Evolutionary conservation across 352 stramenopile genomes (phyloP), one percentile per base, ranked within the genome.

Genomic region (Stramenopiles sp.): DNA sequence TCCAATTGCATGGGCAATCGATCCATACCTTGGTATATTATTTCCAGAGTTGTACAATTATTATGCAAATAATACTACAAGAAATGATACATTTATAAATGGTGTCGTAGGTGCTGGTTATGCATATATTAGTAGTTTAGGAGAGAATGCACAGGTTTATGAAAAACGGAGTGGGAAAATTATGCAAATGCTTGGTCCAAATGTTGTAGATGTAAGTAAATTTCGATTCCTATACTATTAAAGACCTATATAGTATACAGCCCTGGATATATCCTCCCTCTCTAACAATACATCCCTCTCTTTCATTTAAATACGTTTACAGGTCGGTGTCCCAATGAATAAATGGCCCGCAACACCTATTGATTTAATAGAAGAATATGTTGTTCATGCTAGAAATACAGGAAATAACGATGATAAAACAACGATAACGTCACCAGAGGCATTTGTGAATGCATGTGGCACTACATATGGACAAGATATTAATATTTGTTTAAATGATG

Each of bases 171-270:
- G 20, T 20, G 53, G 53, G 27, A 69, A 69, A 27, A 27, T 69
- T 23, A 69, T 69, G 53, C 20, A 27, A 20, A 27, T 27, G 20
- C 53, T 69, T 20, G 53, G 53, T 27, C 20, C 53, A 69, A 69
- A 69, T 69, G 53, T 69, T 69, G 53, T 69, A 20, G 53, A 69
- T 27, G 53, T 69, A 69, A n/a, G n/a, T n/a, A n/a, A n/a, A n/a
- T n/a, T n/a, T n/a, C n/a, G n/a, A n/a, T n/a, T n/a, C n/a, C n/a
- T n/a, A n/a, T n/a, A n/a, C n/a, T n/a, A n/a, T n/a, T n/a, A n/a
- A n/a, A n/a, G n/a, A n/a, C n/a, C n/a, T n/a, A n/a, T n/a, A n/a
- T n/a, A n/a, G n/a, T n/a, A n/a, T n/a, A n/a, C n/a, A n/a, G n/a
- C n/a, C n/a, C n/a, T n/a, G n/a, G n/a, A n/a, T n/a, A n/a, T n/a